Evolutionary conservation across 1,284 basidiomycete species (phyloP).

Genomic region (Microbotryum violaceum): DNA sequence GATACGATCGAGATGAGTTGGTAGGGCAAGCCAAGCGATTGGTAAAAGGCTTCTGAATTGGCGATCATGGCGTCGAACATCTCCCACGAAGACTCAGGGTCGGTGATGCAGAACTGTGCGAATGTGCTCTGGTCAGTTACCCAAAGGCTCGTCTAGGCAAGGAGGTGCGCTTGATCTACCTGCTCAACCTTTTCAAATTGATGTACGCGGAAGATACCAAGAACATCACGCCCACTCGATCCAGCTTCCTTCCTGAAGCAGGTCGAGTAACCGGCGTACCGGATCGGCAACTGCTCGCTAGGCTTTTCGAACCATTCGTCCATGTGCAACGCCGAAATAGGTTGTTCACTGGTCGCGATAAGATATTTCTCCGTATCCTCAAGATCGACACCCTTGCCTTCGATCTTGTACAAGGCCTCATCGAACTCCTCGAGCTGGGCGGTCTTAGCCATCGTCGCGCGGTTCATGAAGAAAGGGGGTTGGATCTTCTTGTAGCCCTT

Average conservation of each 20-base stretch:
- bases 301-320: constrained; percentile 97
- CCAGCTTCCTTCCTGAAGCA: constrained; percentile 99
- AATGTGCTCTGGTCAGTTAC: not conserved
- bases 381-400: constrained; percentile 45
- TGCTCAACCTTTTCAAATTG: constrained; percentile 98
- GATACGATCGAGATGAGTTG: constrained; percentile 93
- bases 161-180: constrained; percentile 35
- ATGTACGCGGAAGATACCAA: constrained; percentile 99
- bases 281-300: constrained; percentile 78
- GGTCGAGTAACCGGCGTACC: constrained; percentile 66
- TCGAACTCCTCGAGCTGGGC: constrained; percentile 97
- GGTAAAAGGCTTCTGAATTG: constrained; percentile 89
- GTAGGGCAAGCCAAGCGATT: constrained; percentile 85
- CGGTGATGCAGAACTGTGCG: constrained; percentile 81
- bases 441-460: constrained; percentile 93
- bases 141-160: not conserved
- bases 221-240: constrained; percentile 92
- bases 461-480: constrained; percentile 98
- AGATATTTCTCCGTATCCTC: constrained; percentile 97
- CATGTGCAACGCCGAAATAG: constrained; percentile 88
- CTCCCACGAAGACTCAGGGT: constrained; percentile 87
- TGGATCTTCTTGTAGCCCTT: constrained; percentile 87
- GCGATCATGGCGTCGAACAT: constrained; percentile 86
- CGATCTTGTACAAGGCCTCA: constrained; percentile 95
- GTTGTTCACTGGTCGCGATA: constrained; percentile 97